Base-by-base conservation (phyloP, 129 eudicot species). In the Chrysanthemum lavandulifolium region DNA sequence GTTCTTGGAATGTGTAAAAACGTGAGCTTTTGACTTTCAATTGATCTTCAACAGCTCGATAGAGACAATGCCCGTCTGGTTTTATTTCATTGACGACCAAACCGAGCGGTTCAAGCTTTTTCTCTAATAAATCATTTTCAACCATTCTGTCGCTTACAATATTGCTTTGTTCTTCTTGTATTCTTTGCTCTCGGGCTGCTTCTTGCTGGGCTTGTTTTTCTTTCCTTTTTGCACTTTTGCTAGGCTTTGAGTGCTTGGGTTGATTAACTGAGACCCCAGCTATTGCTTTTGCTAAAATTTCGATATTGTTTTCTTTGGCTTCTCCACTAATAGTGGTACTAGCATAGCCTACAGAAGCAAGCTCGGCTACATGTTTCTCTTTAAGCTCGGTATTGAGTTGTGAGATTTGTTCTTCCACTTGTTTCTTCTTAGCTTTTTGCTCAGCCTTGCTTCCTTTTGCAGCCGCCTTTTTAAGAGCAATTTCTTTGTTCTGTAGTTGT, bases 361-460 rank as follows among this genome's bases (percentile, higher is more conserved):
- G 96, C 81, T 94, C 97, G 19, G 82, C 76, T 7, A 89, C 86
- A 43, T 94, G 98, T 69, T 77, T 86, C 80, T 84, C 87, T 74
- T 90, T 90, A 53, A 94, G 97, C 79, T 87, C 84, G 6, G 75
- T 73, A 4, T 91, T 90, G 43, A 87, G 96, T 59, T 66, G 78
- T 29, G 89, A 79, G 50, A 94, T 80, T 68, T 90, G 89, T 65
- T 94, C 97, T 66, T 94, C 98, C 29, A 94, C 97, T 84, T 87
- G 97, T 73, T 94, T 94, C 87, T 94, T 90, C 79, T 94, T 94
- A 61, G 98, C 96, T 73, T 94, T 94, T 72, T 94, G 98, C 68
- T 94, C 98, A 13, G 97, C 97, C 56, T 94, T 94, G 80, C 98
- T 94, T 61, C 98, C 98, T 93, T 90, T 93, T 64, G 98, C 97